These are phyloP conservation scores for Aethionema arabicum DNA, from an alignment of 345 rosid genomes.

Conservation along the genomic window DNA sequence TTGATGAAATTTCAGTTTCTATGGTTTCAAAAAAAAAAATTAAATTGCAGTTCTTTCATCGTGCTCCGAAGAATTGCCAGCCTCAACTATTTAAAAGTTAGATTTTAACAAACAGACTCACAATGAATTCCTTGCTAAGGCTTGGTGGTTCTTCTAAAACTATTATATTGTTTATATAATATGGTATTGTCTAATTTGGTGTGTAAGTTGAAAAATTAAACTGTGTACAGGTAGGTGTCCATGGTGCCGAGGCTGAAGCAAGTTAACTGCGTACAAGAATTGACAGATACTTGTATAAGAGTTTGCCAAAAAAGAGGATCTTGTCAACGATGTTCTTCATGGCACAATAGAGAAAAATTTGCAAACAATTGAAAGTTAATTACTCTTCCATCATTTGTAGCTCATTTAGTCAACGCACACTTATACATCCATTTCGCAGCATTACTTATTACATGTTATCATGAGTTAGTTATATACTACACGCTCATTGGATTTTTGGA, in stretches of 20 bases:
- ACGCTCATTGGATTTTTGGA: no score
- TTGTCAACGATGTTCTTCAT: slow-evolving; percentile 79
- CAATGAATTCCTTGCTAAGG: slow-evolving; percentile 52
- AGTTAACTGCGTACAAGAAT: slow-evolving; percentile 59
- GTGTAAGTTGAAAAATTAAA: neutral
- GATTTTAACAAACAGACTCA: slow-evolving; percentile 69
- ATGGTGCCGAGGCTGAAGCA: slow-evolving; percentile 76
- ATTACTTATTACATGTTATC: neutral
- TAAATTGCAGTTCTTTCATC: no score
- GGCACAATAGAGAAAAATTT: slow-evolving; percentile 33
- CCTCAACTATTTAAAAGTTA: slow-evolving; percentile 65
- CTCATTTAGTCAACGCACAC: no score
- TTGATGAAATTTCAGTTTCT: no score
- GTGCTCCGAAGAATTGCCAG: slow-evolving; percentile 44
- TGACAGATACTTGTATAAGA: slow-evolving; percentile 68
- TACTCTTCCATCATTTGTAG: no score
- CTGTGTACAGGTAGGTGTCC: slow-evolving; percentile 59
- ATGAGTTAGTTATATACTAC: no score
- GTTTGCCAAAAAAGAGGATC: slow-evolving; percentile 89
- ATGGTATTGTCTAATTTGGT: slow-evolving; percentile 8
- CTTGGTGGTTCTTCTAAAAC: slow-evolving; percentile 11
- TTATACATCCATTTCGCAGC: no score
- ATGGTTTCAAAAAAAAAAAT: no score
- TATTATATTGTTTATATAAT: neutral
- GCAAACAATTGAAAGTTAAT: neutral